phyloP scores from a whole-genome alignment of 2,329 filamentous ascomycete genomes.

The Colletotrichum sp. region DNA sequence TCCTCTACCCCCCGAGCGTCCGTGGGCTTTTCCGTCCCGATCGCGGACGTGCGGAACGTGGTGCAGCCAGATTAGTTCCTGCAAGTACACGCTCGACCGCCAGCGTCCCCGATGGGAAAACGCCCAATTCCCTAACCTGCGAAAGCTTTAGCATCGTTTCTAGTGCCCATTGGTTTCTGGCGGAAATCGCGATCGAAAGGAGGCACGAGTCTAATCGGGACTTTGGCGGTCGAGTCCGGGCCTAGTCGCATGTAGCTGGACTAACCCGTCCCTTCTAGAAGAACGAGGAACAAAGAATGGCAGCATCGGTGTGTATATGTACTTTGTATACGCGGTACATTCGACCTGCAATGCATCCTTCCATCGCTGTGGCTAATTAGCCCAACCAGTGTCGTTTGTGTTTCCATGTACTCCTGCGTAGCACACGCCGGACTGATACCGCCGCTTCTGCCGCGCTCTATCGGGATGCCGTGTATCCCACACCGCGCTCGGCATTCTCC shows the following conservation, averaged over 20 bases:
- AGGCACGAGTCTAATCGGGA: not conserved
- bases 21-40: not conserved
- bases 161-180: not conserved
- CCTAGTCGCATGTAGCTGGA: not conserved
- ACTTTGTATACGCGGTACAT: not conserved
- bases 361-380: not conserved
- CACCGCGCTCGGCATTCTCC: conserved; percentile 2
- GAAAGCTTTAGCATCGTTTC: not conserved
- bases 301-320: not conserved
- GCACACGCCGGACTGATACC: not conserved
- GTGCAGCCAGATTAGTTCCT: not conserved
- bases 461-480: not conserved
- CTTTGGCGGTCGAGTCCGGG: not conserved
- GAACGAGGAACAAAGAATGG: not conserved
- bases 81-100: not conserved
- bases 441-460: not conserved
- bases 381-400: not conserved
- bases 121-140: not conserved
- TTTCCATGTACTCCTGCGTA: not conserved
- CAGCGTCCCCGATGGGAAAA: not conserved
- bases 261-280: not conserved
- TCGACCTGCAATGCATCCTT: not conserved
- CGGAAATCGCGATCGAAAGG: not conserved
- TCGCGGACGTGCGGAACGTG: not conserved
- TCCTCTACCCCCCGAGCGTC: not conserved